These are phyloP conservation scores for Ballota nigra DNA, from an alignment of 257 asterid species.

Conservation along the genomic window DNA sequence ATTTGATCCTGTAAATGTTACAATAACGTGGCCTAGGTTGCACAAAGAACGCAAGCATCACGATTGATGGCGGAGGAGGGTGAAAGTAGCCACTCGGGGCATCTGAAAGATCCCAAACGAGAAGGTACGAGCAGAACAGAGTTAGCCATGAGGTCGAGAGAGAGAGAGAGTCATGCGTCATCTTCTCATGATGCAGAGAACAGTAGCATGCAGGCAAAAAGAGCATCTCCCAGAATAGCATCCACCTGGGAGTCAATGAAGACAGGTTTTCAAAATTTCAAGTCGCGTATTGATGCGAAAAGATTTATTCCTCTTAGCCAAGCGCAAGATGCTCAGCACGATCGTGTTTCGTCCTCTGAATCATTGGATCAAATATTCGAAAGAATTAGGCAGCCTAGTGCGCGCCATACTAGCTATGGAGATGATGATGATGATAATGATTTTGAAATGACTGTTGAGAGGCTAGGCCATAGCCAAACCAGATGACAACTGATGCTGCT, in stretches of 20 bases:
- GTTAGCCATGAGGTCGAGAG: constrained; percentile 9
- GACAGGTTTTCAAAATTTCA: constrained; percentile 48
- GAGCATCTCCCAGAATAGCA: constrained; percentile 38
- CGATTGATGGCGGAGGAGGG: constrained; percentile 34
- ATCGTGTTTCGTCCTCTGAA: constrained; percentile 41
- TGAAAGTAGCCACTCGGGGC: constrained; percentile 26
- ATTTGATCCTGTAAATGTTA: not conserved
- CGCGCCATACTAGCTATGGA: constrained; percentile 25
- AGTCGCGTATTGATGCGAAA: constrained; percentile 51
- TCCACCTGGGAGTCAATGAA: constrained; percentile 69
- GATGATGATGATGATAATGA: constrained; percentile 29
- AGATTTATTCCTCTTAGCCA: constrained; percentile 52
- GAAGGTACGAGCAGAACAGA: not conserved
- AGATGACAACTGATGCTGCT: constrained; percentile 18
- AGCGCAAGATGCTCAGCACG: constrained; percentile 32
- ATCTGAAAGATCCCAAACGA: not conserved
- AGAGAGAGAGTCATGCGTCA: constrained; percentile 7
- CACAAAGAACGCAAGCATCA: constrained; percentile 33
- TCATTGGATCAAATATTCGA: constrained; percentile 66
- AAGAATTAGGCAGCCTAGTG: constrained; percentile 43
- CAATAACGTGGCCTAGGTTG: constrained; percentile 34
- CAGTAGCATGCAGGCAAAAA: constrained; percentile 12
- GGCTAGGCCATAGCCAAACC: constrained; percentile 14
- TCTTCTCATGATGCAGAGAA: constrained; percentile 25
- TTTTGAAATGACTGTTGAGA: constrained; percentile 18